Percentiles rank a stretch among this genome's conserved stretches.
These are phyloP conservation scores for Penicillium nucicola DNA, from an alignment of 495 filamentous ascomycete genomes.

Conservation along the genomic window DNA sequence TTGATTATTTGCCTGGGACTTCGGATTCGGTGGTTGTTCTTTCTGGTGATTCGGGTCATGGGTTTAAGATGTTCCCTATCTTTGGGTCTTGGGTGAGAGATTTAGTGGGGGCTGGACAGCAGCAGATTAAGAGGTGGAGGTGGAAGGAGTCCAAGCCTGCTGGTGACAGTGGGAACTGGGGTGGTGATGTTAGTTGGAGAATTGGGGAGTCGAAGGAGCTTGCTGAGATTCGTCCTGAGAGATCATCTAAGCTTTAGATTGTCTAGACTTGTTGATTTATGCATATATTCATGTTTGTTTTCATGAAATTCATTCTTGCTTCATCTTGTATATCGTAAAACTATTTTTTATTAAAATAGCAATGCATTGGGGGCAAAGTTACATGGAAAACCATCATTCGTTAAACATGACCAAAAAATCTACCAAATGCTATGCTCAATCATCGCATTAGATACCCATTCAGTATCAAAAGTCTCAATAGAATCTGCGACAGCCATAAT, in stretches of 20 bases:
- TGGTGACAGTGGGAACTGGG: constrained; percentile 27
- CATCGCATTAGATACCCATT: constrained; percentile 40
- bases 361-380: background rate
- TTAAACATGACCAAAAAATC: background rate
- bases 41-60: constrained; percentile 56
- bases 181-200: constrained; percentile 39
- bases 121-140: constrained; percentile 37
- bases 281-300: background rate
- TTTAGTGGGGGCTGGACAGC: constrained; percentile 31
- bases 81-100: constrained; percentile 47
- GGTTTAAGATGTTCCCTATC: constrained; percentile 59
- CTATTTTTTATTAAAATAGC: background rate
- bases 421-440: constrained; percentile 39
- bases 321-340: too few relatives aligned
- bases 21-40: constrained; percentile 41
- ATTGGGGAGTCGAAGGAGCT: constrained; percentile 36
- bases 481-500: constrained; percentile 40
- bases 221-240: constrained; percentile 17
- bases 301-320: background rate
- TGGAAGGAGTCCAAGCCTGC: constrained; percentile 35
- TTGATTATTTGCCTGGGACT: constrained; percentile 52
- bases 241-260: constrained; percentile 27
- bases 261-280: background rate
- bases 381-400: background rate
- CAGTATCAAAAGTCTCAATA: constrained; percentile 37